Base-by-base conservation (phyloP, 345 rosid species). In the Microthlaspi erraticum region DNA sequence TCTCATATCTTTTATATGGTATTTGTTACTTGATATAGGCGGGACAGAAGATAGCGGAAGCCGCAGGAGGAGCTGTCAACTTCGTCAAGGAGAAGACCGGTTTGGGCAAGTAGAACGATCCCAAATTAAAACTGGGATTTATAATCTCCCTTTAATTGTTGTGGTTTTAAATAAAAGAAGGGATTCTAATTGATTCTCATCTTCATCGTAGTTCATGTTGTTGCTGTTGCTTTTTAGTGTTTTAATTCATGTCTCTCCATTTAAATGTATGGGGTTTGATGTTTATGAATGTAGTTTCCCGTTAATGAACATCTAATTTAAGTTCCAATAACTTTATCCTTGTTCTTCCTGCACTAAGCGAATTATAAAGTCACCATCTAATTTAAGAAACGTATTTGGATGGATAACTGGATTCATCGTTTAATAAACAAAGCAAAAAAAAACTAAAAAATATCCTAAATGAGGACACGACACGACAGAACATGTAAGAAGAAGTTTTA, bases 61-160 rank as follows among this genome's bases (percentile, higher is more conserved):
- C 75, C 26, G 88, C 92, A 56, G 81, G 72, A 8, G 95, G 82
- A 54, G 91, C 88, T 43, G 86, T 81, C 51, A 87, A 88, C 5
- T 72, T 87, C 8, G 89, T 81, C 8, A 87, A 81, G 86, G 70
- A 87, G 31, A 85, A 85, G 54, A 82, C 88, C 3, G 86, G 86
- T 32, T 61, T 76, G 85, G 82, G 81, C 61, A 83, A 84, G 29
- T 60, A 75, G 26, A 23, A 51, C 10, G 1, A 60, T 41, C 36
- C 8, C 0, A 45, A 19, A 11, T 33, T 29, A 9, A 26, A 12
- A 5, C 0, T 8, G 51, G 58, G 50, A 36, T 3, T 55, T 46
- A 16, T 66, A 64, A 37, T 37, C 1, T 46, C 52, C 43, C 36
- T 37, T 17, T 10, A 59, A 50, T 66, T 34, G 73, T 51, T 66